Conservation (phyloP, 352 stramenopile genomes). For the Pythium rhizo-oryzae region DNA sequence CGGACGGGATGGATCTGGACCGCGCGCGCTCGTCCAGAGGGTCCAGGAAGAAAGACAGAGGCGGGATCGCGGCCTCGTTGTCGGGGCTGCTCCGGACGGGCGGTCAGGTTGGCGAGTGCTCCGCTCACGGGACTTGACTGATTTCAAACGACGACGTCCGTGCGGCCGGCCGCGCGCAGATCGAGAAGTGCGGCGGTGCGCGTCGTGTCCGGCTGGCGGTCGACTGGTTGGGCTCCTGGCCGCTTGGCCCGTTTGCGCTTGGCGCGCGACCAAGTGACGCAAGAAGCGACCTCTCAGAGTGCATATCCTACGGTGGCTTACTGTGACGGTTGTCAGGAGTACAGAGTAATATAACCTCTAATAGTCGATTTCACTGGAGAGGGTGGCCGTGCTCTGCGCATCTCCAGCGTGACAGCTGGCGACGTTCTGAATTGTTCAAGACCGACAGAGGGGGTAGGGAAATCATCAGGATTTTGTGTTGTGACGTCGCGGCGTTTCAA, state of each 20-base stretch:
- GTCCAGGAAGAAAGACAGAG: background rate
- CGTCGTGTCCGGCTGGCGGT: conserved; percentile 7
- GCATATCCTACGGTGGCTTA: background rate
- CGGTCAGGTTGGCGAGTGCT: background rate
- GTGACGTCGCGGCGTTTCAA: conserved; percentile 13
- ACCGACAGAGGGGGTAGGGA: conserved; percentile 5
- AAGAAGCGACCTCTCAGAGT: background rate
- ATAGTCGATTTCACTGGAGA: background rate
- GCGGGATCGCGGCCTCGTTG: background rate
- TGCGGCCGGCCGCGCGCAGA: background rate
- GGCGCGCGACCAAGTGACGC: conserved; percentile 8
- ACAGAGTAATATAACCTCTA: background rate
- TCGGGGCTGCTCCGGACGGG: background rate
- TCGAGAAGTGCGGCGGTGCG: conserved; percentile 2
- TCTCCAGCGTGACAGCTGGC: conserved; percentile 10
- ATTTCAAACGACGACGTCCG: conserved; percentile 13
- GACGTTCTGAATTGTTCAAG: conserved; percentile 19
- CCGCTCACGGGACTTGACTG: background rate
- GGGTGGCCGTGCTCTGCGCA: background rate
- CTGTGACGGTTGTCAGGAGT: too few species aligned
- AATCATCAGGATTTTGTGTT: conserved; percentile 8
- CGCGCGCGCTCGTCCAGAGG: background rate
- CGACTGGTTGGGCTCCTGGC: background rate
- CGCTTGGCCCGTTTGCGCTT: conserved; percentile 12
- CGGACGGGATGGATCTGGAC: background rate